Evolutionary conservation across 768 basidiomycete species (phyloP).

Genomic region (Cystofilobasidium capitatum): DNA sequence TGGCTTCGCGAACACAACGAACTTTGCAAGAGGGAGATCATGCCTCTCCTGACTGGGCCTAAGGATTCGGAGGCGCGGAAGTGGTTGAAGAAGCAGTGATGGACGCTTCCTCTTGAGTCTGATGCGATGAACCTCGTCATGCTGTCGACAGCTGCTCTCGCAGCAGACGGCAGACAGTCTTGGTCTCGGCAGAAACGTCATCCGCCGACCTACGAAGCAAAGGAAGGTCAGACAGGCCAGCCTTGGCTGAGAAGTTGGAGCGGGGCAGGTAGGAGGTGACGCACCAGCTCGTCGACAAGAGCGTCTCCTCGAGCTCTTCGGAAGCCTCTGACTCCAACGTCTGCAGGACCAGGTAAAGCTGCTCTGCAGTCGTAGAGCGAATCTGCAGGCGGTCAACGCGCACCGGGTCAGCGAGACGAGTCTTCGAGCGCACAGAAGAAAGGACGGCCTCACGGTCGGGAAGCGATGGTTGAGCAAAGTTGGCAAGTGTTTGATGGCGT

Average conservation of each 20-base stretch:
- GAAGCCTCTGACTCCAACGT: constrained; percentile 48
- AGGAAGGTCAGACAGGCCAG: no score
- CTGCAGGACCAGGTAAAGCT: constrained; percentile 67
- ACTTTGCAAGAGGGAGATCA: constrained; percentile 55
- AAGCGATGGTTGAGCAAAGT: constrained; percentile 68
- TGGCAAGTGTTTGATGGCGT: constrained; percentile 44
- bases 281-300: constrained; percentile 28
- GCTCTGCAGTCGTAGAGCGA: constrained; percentile 69
- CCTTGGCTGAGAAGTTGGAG: background rate
- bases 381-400: constrained; percentile 49
- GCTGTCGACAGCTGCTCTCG: background rate
- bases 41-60: constrained; percentile 49
- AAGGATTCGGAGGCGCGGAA: constrained; percentile 71
- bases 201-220: background rate
- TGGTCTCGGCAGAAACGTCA: background rate
- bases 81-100: constrained; percentile 49
- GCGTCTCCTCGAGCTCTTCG: constrained; percentile 28
- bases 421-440: no score
- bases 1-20: constrained; percentile 87
- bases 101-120: background rate
- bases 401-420: no score
- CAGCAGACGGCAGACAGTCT: background rate
- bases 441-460: constrained; percentile 55
- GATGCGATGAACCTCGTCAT: background rate
- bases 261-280: background rate